Evolutionary conservation across 2,329 filamentous ascomycete species (phyloP).

Genomic region (Colletotrichum melonis): DNA sequence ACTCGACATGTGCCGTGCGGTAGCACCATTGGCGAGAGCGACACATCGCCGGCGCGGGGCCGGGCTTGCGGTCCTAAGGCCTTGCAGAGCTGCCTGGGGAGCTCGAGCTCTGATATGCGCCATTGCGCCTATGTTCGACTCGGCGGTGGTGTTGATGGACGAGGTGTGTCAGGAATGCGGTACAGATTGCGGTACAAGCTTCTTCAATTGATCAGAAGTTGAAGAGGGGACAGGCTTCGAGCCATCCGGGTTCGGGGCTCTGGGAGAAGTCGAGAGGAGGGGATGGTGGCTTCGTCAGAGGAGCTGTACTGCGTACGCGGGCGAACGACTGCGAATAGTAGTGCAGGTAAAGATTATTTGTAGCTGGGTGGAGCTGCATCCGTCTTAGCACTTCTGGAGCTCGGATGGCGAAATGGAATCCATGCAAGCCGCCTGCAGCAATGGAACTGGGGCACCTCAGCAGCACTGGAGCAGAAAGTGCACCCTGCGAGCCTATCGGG

Average conservation of each 20-base stretch:
- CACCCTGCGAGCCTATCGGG: constrained; percentile 20
- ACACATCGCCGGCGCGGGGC: constrained; percentile 29
- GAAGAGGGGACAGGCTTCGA: neutral
- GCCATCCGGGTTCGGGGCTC: constrained; percentile 7
- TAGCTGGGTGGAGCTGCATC: constrained; percentile 25
- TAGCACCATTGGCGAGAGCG: constrained; percentile 10
- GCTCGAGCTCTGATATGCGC: constrained; percentile 48
- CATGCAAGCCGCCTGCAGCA: constrained; percentile 15
- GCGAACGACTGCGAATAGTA: neutral
- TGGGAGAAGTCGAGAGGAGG: neutral
- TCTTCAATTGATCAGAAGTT: neutral
- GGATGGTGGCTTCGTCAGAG: neutral
- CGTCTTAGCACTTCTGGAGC: constrained; percentile 34
- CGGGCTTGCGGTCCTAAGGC: constrained; percentile 40
- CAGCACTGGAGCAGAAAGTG: constrained; percentile 24
- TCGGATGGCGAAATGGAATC: constrained; percentile 31
- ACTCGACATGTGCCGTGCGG: constrained; percentile 38
- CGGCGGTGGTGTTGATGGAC: neutral
- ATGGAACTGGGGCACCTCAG: too few species aligned
- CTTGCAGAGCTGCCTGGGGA: constrained; percentile 44
- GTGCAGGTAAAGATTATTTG: constrained; percentile 19
- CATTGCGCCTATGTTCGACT: constrained; percentile 39
- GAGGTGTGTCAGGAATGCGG: neutral
- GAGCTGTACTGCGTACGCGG: neutral
- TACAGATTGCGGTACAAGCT: too few species aligned